phyloP scores from a whole-genome alignment of 176 grass and related monocot genomes.

The Avena atlantica region DNA sequence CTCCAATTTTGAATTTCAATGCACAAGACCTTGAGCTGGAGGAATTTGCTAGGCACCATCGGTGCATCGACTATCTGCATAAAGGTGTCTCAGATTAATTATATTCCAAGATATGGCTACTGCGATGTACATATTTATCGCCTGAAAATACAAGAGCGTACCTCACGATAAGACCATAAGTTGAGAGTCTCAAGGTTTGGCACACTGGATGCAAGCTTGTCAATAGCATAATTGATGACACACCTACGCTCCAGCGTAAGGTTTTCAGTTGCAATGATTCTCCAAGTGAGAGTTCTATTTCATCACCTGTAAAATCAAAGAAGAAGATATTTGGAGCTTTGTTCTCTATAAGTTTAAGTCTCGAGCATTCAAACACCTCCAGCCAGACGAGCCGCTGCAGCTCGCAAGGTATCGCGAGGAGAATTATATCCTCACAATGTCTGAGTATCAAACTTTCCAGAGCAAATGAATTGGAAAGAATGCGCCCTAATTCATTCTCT shows the following conservation, averaged over 20 bases:
- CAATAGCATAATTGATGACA: background rate
- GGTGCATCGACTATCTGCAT: slow-evolving; percentile 17
- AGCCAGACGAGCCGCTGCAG: background rate
- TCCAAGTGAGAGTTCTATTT: background rate
- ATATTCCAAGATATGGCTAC: background rate
- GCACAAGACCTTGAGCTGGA: slow-evolving; percentile 2
- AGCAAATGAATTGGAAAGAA: background rate
- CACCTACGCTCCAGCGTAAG: background rate
- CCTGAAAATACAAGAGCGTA: background rate
- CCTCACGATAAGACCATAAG: background rate
- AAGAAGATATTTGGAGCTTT: background rate
- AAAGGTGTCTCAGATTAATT: background rate
- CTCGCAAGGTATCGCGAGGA: background rate
- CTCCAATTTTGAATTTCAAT: rapidly evolving
- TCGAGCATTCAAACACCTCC: background rate
- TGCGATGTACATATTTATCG: background rate
- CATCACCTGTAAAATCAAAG: background rate
- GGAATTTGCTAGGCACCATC: background rate
- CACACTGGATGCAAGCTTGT: slow-evolving; percentile 13
- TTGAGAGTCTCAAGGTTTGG: slow-evolving; percentile 33
- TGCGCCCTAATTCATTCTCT: background rate
- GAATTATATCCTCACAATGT: background rate
- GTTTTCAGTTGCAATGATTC: background rate
- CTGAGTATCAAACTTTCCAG: background rate
- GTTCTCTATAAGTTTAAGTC: background rate